These are phyloP conservation scores for Hypoxylon rubiginosum DNA, from an alignment of 2,329 filamentous ascomycete species.

Conservation along the genomic window DNA sequence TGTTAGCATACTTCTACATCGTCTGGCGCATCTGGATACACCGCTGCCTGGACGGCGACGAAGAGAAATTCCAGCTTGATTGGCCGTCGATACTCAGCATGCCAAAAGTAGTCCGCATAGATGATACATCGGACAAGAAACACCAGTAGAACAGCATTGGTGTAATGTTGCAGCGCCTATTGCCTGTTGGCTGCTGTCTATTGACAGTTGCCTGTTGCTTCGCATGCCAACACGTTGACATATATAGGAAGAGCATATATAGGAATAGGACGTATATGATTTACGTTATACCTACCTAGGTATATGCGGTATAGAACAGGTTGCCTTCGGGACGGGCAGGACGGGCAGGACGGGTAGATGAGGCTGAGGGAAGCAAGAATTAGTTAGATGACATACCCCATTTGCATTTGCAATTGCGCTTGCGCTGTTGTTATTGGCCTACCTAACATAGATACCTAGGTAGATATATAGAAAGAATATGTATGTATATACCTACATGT, in stretches of 20 bases:
- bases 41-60: slow-evolving; percentile 78
- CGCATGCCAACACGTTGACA: background rate
- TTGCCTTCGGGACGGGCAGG: no score
- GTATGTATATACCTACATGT: background rate
- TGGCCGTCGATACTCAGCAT: slow-evolving; percentile 75
- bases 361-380: background rate
- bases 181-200: no score
- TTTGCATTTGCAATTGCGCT: background rate
- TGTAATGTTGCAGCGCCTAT: no score
- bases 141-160: slow-evolving; percentile 27
- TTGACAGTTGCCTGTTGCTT: slow-evolving; percentile 1
- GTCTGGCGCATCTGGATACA: slow-evolving; percentile 87
- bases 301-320: no score
- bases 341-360: background rate
- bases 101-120: slow-evolving; percentile 60
- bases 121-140: slow-evolving; percentile 49
- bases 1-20: slow-evolving; percentile 83
- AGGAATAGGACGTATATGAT: no score
- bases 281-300: no score
- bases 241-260: background rate
- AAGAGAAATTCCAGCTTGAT: slow-evolving; percentile 77
- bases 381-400: background rate
- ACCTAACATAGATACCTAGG: no score
- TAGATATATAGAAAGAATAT: no score
- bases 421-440: background rate